phyloP scores from a whole-genome alignment of 1,284 basidiomycete species.

The Trametes hirsuta region DNA sequence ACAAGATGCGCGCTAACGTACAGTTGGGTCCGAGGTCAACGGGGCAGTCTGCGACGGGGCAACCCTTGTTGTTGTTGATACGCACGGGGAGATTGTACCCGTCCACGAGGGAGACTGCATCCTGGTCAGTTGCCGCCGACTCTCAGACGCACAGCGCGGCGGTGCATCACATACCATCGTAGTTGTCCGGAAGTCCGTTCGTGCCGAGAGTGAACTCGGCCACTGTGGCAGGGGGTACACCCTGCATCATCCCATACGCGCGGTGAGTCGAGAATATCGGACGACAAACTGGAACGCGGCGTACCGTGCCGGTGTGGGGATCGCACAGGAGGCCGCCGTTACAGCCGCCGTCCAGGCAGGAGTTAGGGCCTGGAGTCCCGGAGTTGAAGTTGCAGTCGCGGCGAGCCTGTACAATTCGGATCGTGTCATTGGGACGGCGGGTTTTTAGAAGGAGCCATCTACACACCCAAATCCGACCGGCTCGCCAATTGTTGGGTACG shows the following conservation, averaged over 20 bases:
- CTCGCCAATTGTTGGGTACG: slow-evolving; percentile 42
- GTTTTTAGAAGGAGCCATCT: neutral
- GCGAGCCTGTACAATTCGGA: slow-evolving; percentile 36
- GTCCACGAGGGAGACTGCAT: slow-evolving; percentile 35
- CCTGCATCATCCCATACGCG: slow-evolving; percentile 25
- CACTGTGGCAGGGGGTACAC: slow-evolving; percentile 39
- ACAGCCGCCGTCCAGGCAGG: slow-evolving; percentile 48
- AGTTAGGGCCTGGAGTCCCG: slow-evolving; percentile 41
- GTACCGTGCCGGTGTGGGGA: slow-evolving; percentile 41
- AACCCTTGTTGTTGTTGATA: slow-evolving; percentile 46
- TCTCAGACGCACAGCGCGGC: no score
- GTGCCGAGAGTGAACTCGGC: slow-evolving; percentile 46
- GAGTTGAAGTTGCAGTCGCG: slow-evolving; percentile 47
- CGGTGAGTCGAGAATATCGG: neutral
- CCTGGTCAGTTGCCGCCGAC: no score
- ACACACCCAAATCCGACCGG: slow-evolving; percentile 43
- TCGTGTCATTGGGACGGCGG: neutral
- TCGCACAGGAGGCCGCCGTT: slow-evolving; percentile 52
- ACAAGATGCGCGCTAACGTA: slow-evolving; percentile 7
- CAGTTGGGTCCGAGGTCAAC: slow-evolving; percentile 47
- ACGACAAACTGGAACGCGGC: neutral
- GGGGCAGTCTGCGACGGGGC: slow-evolving; percentile 44
- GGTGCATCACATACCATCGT: slow-evolving; percentile 38
- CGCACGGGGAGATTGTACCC: slow-evolving; percentile 46
- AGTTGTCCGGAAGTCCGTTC: slow-evolving; percentile 38